A percentile compares a stretch with the other conserved stretches of the same genome.
Conservation (phyloP, 129 eudicot species). For the Flaveria linearis region DNA sequence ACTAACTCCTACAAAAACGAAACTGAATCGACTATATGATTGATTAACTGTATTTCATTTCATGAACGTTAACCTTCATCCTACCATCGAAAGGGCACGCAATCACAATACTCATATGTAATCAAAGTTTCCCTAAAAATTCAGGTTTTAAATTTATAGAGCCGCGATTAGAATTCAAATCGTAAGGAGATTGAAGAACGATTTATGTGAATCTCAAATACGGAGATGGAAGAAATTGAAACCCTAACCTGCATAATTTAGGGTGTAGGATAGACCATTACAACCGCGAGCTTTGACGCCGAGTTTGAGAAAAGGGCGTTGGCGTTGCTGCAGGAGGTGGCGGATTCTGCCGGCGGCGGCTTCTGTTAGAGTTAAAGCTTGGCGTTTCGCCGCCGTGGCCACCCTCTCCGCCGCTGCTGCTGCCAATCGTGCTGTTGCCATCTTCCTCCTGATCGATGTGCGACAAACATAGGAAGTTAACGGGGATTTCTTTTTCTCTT, state of each 20-base stretch:
- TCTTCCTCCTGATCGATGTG: conserved; percentile 8
- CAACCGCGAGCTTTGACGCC: conserved; percentile 99
- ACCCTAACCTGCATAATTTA: conserved; percentile 79
- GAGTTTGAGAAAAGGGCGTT: conserved; percentile 81
- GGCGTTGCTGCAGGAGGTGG: conserved; percentile 80
- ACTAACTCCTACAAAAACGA: too few species aligned
- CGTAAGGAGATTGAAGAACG: too few species aligned
- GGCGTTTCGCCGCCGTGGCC: conserved; percentile 45
- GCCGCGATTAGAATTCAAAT: too few species aligned
- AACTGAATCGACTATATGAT: too few species aligned
- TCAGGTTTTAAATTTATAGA: too few species aligned
- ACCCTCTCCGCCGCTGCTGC: conserved; percentile 39
- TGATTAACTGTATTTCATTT: too few species aligned
- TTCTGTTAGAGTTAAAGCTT: conserved; percentile 68
- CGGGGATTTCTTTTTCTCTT: neutral
- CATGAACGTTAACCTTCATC: too few species aligned
- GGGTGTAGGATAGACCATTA: conserved; percentile 96
- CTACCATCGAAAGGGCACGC: too few species aligned
- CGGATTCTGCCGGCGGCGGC: conserved; percentile 82
- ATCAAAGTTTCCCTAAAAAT: too few species aligned
- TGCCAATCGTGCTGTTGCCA: conserved; percentile 4
- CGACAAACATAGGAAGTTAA: conserved; percentile 2
- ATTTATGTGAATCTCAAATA: too few species aligned
- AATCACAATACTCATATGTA: too few species aligned
- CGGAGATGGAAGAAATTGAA: too few species aligned